Percentiles rank a stretch among this genome's conserved stretches.
These are phyloP conservation scores for Larix kaempferi DNA, from an alignment of 75 land plant species.

Conservation along the genomic window DNA sequence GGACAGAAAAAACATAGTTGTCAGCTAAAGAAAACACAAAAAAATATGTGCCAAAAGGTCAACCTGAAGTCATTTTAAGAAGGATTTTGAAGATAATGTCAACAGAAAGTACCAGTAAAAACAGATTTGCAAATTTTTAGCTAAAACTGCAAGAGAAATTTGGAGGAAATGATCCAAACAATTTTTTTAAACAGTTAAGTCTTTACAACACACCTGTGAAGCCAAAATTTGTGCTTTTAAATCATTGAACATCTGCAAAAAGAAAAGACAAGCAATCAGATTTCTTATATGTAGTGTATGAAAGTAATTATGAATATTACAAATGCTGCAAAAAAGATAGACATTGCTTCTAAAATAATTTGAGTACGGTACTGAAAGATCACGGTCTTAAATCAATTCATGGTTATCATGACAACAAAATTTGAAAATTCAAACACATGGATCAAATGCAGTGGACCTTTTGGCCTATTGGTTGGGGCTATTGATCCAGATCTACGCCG, in stretches of 20 bases:
- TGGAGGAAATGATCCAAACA: neutral
- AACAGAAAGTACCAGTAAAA: neutral
- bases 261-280: neutral
- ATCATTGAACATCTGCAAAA: slow-evolving; percentile 64
- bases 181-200: neutral
- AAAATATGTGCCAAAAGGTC: neutral
- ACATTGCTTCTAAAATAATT: too few species aligned
- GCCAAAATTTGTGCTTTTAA: slow-evolving; percentile 80
- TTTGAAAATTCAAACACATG: too few species aligned
- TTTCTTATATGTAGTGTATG: neutral
- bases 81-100: neutral
- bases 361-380: too few species aligned
- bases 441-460: too few species aligned
- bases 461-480: too few species aligned
- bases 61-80: neutral
- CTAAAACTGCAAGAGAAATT: neutral
- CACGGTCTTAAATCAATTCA: too few species aligned
- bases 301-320: neutral
- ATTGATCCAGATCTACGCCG: too few species aligned
- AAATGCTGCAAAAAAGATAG: too few species aligned
- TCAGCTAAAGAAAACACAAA: neutral
- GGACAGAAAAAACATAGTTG: neutral
- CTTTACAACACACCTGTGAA: slow-evolving; percentile 45
- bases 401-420: too few species aligned
- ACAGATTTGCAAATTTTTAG: neutral